These are phyloP conservation scores for Citrullus colocynthis DNA, from an alignment of 306 rosid genomes.

Conservation along the genomic window DNA sequence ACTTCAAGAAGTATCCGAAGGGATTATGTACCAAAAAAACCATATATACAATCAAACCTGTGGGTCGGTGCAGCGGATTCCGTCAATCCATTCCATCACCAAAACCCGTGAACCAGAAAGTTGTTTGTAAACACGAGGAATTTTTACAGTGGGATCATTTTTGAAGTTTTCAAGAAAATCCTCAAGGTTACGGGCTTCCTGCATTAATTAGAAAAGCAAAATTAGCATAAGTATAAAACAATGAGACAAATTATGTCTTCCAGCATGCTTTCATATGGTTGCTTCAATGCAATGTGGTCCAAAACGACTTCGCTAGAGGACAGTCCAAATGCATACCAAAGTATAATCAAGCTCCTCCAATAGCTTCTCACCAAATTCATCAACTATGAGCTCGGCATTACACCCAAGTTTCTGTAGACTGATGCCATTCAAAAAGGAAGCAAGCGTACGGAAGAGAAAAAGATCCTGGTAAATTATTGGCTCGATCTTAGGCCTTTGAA, in stretches of 20 bases:
- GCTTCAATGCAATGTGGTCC: background rate
- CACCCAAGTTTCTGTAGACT: slow-evolving; percentile 93
- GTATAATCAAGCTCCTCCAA: slow-evolving; percentile 99
- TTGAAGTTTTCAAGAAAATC: slow-evolving; percentile 89
- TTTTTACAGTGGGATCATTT: slow-evolving; percentile 88
- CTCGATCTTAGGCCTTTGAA: slow-evolving; percentile 90
- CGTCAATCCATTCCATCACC: slow-evolving; percentile 99
- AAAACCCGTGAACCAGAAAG: slow-evolving; percentile 77
- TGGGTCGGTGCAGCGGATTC: slow-evolving; percentile 89
- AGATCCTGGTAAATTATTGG: slow-evolving; percentile 92
- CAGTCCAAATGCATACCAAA: slow-evolving; percentile 47
- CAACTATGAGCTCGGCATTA: slow-evolving; percentile 96
- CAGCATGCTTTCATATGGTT: background rate
- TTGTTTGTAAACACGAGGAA: slow-evolving; percentile 73
- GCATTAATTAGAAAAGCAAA: slow-evolving; percentile 22
- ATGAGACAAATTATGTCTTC: background rate
- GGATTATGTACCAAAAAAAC: slow-evolving; percentile 2
- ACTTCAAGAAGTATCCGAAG: slow-evolving; percentile 6
- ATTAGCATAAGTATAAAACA: background rate
- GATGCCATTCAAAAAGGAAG: slow-evolving; percentile 81
- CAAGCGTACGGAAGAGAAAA: slow-evolving; percentile 85
- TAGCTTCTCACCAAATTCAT: slow-evolving; percentile 99
- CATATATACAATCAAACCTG: slow-evolving; percentile 43
- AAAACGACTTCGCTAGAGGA: slow-evolving; percentile 3
- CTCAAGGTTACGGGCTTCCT: slow-evolving; percentile 97